These are phyloP conservation scores for Cryphonectria carpinicola DNA, from an alignment of 2,329 filamentous ascomycete species.

Conservation along the genomic window DNA sequence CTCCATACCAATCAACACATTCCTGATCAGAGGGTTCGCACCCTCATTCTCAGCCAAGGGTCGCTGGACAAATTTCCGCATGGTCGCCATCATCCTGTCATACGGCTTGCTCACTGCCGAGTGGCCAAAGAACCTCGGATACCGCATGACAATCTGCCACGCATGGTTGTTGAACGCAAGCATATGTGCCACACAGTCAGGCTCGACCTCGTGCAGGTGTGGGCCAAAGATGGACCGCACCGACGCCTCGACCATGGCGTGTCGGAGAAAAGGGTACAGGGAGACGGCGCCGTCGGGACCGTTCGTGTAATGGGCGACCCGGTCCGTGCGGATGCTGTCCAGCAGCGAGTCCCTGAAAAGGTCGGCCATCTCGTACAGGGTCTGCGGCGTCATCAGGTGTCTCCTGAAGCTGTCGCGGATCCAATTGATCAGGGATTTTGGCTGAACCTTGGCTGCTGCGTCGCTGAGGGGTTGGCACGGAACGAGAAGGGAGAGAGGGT, in stretches of 20 bases:
- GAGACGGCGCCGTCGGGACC: neutral
- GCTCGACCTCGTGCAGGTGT: constrained; percentile 12
- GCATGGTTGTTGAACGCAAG: constrained; percentile 11
- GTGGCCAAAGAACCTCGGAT: neutral
- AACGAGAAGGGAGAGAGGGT: neutral
- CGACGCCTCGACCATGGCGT: constrained; percentile 5
- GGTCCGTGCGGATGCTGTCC: constrained; percentile 1
- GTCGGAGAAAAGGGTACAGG: neutral
- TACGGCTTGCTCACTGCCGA: neutral
- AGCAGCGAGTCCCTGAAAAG: constrained; percentile 5
- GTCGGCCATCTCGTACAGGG: constrained; percentile 1
- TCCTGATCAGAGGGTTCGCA: neutral
- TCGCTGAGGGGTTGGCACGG: neutral
- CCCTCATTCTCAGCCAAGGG: constrained; percentile 2
- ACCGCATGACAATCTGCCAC: constrained; percentile 11
- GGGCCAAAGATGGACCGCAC: constrained; percentile 7
- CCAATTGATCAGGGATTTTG: neutral
- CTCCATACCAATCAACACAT: constrained; percentile 6
- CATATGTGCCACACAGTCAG: constrained; percentile 3
- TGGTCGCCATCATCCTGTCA: constrained; percentile 7
- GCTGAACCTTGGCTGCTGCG: neutral
- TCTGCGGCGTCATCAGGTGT: constrained; percentile 5
- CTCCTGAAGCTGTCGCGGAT: constrained; percentile 2
- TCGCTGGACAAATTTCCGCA: constrained; percentile 2
- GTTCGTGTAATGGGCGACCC: neutral